Conservation (phyloP, 2,329 filamentous ascomycete species). For the Aspergillus pseudoglaucus region DNA sequence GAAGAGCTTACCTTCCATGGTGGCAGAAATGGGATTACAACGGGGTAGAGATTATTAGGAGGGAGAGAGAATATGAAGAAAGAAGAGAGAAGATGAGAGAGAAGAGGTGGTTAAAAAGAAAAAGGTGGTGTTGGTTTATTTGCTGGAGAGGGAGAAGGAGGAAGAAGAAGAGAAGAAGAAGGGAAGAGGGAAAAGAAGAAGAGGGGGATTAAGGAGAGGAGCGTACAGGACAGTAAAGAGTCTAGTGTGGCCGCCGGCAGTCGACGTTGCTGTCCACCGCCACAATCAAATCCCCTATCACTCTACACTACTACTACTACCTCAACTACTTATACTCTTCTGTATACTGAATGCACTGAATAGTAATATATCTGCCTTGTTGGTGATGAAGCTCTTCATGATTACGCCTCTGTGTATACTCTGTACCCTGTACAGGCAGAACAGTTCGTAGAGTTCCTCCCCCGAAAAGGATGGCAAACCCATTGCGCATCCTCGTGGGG, state of each 20-base stretch:
- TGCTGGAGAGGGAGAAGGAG: conserved; percentile 17
- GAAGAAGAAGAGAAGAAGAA: conserved; percentile 12
- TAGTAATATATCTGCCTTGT: too few species aligned
- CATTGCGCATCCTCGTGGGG: conserved; percentile 20
- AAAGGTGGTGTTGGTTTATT: conserved; percentile 4
- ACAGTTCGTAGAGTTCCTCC: not conserved
- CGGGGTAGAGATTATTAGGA: conserved; percentile 20
- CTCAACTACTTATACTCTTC: too few species aligned
- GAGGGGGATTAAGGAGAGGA: conserved; percentile 3
- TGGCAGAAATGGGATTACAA: conserved; percentile 35
- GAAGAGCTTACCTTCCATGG: conserved; percentile 59
- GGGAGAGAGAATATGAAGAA: conserved; percentile 20
- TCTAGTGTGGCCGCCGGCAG: too few species aligned
- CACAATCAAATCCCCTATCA: not conserved
- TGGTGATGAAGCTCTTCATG: too few species aligned
- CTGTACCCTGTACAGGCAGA: too few species aligned
- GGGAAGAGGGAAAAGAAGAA: conserved; percentile 9
- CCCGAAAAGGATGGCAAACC: conserved; percentile 10
- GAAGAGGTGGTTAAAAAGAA: conserved; percentile 5
- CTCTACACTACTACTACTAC: not conserved
- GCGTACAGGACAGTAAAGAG: too few species aligned
- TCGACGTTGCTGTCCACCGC: not conserved
- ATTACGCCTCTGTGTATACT: too few species aligned
- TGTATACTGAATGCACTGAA: not conserved
- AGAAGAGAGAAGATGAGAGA: conserved; percentile 27